phyloP scores from a whole-genome alignment of 345 rosid genomes.

The Salix udensis region DNA sequence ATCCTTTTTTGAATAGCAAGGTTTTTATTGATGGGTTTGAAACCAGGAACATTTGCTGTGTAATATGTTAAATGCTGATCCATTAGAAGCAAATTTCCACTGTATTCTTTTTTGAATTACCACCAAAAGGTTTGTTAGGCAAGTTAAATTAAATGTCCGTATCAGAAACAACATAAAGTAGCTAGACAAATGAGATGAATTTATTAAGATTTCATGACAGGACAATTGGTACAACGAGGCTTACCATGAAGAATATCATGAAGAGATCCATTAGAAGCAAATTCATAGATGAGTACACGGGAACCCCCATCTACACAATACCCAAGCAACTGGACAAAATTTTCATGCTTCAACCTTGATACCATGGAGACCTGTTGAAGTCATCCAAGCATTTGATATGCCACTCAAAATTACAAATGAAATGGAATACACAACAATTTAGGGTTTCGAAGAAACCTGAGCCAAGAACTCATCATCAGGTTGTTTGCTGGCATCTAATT shows the following conservation, averaged over 20 bases:
- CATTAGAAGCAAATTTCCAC: no score
- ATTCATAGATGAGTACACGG: slow-evolving; percentile 80
- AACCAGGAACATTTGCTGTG: neutral
- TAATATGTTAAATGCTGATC: neutral
- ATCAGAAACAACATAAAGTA: neutral
- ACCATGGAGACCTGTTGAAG: slow-evolving; percentile 77
- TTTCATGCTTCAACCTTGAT: slow-evolving; percentile 78
- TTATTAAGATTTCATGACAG: neutral
- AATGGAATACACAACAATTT: neutral
- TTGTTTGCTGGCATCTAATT: slow-evolving; percentile 86
- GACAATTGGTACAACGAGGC: neutral
- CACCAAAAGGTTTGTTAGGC: neutral
- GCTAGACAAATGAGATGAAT: neutral
- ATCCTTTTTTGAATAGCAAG: neutral
- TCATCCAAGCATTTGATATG: neutral
- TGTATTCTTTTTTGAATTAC: neutral
- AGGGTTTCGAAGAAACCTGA: slow-evolving; percentile 45
- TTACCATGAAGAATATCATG: slow-evolving; percentile 86
- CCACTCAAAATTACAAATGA: neutral
- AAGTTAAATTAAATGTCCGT: neutral
- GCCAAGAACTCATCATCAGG: slow-evolving; percentile 83
- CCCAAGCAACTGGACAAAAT: slow-evolving; percentile 76
- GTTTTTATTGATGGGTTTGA: neutral
- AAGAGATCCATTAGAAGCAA: slow-evolving; percentile 90
- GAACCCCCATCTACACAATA: slow-evolving; percentile 78